Conservation (phyloP, 179 eudicot genomes). For the Patellifolia procumbens region DNA sequence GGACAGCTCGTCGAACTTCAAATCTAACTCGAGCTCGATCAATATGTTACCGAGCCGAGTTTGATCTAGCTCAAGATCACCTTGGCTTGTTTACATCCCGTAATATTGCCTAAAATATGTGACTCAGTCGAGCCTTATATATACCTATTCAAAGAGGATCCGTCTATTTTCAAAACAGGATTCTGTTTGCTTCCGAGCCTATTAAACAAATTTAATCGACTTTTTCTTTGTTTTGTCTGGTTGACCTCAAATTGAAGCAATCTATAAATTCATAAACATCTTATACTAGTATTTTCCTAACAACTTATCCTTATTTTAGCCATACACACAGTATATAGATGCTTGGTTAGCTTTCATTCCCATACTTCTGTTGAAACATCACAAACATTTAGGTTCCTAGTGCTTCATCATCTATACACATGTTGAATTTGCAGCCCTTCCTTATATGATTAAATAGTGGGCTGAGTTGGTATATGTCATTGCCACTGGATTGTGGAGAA, state of each 20-base stretch:
- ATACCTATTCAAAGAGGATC: no score
- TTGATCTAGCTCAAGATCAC: no score
- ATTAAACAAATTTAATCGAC: no score
- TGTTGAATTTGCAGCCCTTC: slow-evolving; percentile 27
- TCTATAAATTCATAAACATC: not conserved
- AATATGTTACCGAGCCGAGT: no score
- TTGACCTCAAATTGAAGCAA: slow-evolving; percentile 2
- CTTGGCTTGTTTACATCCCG: no score
- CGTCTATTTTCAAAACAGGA: no score
- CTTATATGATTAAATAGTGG: slow-evolving; percentile 8
- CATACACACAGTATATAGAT: not conserved
- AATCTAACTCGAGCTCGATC: no score
- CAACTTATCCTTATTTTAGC: no score
- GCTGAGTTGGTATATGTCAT: slow-evolving; percentile 38
- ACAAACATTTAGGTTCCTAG: slow-evolving; percentile 19
- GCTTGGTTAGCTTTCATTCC: slow-evolving; percentile 1
- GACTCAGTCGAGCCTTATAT: no score
- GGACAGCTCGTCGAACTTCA: no score
- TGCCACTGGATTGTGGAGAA: slow-evolving; percentile 4
- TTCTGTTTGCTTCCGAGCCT: no score
- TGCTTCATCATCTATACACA: slow-evolving; percentile 22
- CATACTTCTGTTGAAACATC: slow-evolving; percentile 31
- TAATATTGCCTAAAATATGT: no score
- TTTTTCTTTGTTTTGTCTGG: not conserved
- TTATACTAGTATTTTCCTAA: not conserved